phyloP scores from a whole-genome alignment of 345 rosid genomes.

The Citrus sinensis region DNA sequence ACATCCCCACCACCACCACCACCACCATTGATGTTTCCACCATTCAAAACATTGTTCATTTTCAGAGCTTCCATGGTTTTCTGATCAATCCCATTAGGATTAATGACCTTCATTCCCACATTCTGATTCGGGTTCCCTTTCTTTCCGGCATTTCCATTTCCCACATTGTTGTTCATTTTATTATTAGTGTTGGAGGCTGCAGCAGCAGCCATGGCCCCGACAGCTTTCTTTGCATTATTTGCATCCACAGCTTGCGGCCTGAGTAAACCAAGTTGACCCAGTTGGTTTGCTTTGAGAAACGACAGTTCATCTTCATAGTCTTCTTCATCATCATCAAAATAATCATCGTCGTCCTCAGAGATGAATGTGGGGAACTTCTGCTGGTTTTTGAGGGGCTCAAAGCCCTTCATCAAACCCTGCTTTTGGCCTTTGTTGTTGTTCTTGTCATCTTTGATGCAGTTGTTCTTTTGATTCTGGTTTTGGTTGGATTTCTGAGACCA shows the following conservation, averaged over 20 bases:
- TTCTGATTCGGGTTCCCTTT: conserved; percentile 57
- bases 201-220: conserved; percentile 21
- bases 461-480: conserved; percentile 38
- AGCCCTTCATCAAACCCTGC: conserved; percentile 39
- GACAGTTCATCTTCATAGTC: conserved; percentile 39
- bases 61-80: conserved; percentile 52
- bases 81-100: conserved; percentile 38
- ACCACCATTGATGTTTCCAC: conserved; percentile 15
- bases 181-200: conserved; percentile 9
- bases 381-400: conserved; percentile 49
- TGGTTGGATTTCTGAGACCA: conserved; percentile 60
- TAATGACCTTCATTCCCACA: conserved; percentile 27
- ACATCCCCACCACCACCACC: conserved; percentile 16
- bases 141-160: conserved; percentile 40
- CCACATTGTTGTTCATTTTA: conserved; percentile 32
- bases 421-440: conserved; percentile 45
- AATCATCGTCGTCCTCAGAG: conserved; percentile 46
- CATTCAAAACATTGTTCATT: conserved; percentile 39
- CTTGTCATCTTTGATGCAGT: conserved; percentile 34
- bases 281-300: conserved; percentile 27
- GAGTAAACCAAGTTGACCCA: conserved; percentile 28
- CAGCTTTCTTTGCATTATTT: conserved; percentile 26
- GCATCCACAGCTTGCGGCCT: conserved; percentile 33
- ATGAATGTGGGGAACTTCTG: conserved; percentile 29
- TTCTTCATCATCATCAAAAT: conserved; percentile 34